Evolutionary conservation across 2,329 filamentous ascomycete genomes (phyloP), one percentile per base, ranked within the genome.

Genomic region (Ploettnerulaceae sp.): DNA sequence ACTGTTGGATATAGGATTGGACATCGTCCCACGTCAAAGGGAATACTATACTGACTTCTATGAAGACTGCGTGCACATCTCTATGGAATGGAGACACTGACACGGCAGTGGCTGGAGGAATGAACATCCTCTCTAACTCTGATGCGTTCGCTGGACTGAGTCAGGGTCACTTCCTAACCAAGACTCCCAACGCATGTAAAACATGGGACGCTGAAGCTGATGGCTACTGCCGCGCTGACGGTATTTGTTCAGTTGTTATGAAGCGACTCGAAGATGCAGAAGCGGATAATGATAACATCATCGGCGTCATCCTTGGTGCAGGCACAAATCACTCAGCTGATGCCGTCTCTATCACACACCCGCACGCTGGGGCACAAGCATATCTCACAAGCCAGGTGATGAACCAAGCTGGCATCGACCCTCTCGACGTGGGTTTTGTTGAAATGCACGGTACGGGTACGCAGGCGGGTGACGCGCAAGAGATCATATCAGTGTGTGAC

Each of bases 391-490:
- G 77, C 41, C 72, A 79, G 35, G 79, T 91, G 12, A 71, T 90
- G 1, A 76, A 82, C 39, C 77, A 85, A 31, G 82, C 84, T 22
- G 82, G 83, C 47, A 74, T 90, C 11, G 81, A 89, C 59, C 84
- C 87, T 2, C 74, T 80, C 35, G 84, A 89, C 53, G 76, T 94
- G 42, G 81, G 81, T 66, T 91, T 89, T 60, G 81, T 93, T 7
- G 88, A 93, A 67, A 89, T 91, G 81, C 87, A 94, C 64, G 88
- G 86, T 14, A 94, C 88, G 3, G 88, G 88, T 31, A 94, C 86
- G 0, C 86, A 90, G 63, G 86, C 84, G 28, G 88, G 86, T 51
- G 88, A 94, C 60, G 79, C 79, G 8, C 84, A 79, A 4, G 89
- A 95, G 63, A 89, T 91, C 81, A 71, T 79, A 1, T 88, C 84